A percentile compares a stretch with the other conserved stretches of the same genome.
Conservation (phyloP, 148 eudicot species). For the Persicaria maculosa region DNA sequence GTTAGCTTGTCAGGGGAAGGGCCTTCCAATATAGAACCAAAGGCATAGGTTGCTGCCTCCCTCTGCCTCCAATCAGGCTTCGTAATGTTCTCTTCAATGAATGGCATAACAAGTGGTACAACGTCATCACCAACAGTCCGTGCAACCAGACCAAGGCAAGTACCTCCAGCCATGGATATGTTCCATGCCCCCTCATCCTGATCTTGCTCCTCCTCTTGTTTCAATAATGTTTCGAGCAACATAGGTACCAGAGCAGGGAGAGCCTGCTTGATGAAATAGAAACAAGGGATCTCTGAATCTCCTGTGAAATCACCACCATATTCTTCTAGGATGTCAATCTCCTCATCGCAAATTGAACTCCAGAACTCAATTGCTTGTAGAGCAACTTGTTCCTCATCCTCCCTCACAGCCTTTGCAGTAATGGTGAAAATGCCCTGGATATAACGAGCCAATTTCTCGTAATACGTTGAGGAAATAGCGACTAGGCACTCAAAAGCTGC, state of each 20-base stretch:
- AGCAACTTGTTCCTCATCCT: conserved; percentile 92
- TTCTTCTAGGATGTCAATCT: conserved; percentile 81
- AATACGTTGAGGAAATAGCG: conserved; percentile 78
- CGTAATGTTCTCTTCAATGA: conserved; percentile 73
- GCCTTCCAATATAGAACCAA: conserved; percentile 93
- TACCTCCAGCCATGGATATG: conserved; percentile 96
- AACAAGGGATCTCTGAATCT: conserved; percentile 87
- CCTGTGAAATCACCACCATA: conserved; percentile 80
- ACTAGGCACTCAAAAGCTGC: conserved; percentile 96
- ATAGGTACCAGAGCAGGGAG: conserved; percentile 87
- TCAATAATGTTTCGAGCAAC: conserved; percentile 83
- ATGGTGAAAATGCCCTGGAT: conserved; percentile 84
- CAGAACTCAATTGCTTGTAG: conserved; percentile 93
- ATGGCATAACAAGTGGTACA: conserved; percentile 92
- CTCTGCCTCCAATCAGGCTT: conserved; percentile 91
- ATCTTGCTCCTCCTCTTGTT: conserved; percentile 97
- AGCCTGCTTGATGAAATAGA: conserved; percentile 85
- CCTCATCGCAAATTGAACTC: conserved; percentile 96
- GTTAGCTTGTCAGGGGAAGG: conserved; percentile 87
- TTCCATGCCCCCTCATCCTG: conserved; percentile 99
- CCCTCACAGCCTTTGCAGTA: conserved; percentile 86
- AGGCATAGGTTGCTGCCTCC: conserved; percentile 91
- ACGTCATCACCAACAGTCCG: conserved; percentile 87
- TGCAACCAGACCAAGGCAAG: conserved; percentile 93
- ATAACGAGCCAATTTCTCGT: conserved; percentile 83